A percentile compares a stretch with the other conserved stretches of the same genome.
Conservation (phyloP, 176 grass and related monocot genomes). For the Triticum turgidum region DNA sequence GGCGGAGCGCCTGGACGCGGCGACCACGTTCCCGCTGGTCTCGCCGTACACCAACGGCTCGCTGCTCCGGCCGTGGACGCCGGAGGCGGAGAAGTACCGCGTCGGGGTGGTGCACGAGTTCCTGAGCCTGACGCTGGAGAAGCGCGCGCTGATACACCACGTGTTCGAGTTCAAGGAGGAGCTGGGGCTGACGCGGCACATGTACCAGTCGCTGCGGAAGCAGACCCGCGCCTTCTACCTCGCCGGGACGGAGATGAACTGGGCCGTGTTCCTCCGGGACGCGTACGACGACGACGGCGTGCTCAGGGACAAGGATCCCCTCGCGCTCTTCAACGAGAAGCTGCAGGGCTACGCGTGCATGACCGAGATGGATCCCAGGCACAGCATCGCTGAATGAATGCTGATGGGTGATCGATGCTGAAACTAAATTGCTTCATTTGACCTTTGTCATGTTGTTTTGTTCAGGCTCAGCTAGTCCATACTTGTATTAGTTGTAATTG, state of each 20-base stretch:
- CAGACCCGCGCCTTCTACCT: constrained; percentile 85
- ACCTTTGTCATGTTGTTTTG: not conserved
- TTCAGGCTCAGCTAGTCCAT: not conserved
- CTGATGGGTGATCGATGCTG: not conserved
- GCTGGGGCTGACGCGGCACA: constrained; percentile 68
- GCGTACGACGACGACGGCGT: constrained; percentile 58
- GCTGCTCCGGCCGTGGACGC: constrained; percentile 60
- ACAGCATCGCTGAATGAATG: not conserved
- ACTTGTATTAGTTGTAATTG: not conserved
- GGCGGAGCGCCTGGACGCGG: constrained; percentile 49
- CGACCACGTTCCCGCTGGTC: constrained; percentile 71
- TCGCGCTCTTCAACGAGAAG: constrained; percentile 75
- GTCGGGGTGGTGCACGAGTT: constrained; percentile 83
- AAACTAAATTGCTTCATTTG: not conserved
- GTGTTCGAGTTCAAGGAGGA: constrained; percentile 95
- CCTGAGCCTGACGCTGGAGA: constrained; percentile 82
- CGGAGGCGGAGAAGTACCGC: constrained; percentile 81
- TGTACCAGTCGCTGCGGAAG: constrained; percentile 66
- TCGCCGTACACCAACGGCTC: constrained; percentile 75
- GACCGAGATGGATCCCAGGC: constrained; percentile 26
- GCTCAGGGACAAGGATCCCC: constrained; percentile 73
- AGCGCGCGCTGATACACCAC: constrained; percentile 81
- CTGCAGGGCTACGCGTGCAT: constrained; percentile 64
- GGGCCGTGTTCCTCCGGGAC: constrained; percentile 72
- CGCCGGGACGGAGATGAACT: constrained; percentile 93